Base-by-base conservation (phyloP, 2,329 filamentous ascomycete species). In the Simplicillium sp. region DNA sequence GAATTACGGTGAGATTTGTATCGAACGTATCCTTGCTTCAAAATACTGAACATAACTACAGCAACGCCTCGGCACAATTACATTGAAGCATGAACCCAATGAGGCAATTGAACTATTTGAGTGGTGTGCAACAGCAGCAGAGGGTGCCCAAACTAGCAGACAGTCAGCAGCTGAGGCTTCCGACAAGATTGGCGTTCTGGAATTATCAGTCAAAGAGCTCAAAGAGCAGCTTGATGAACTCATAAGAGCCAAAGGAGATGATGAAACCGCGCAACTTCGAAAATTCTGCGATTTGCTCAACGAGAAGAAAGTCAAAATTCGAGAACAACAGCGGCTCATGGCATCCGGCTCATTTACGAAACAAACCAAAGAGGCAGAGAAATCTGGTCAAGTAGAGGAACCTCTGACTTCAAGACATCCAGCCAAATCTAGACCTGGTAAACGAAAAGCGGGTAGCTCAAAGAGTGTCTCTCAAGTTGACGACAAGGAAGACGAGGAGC, bases 231-330 rank as follows among this genome's bases (percentile, higher is more conserved):
- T 88, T 1, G 72, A 82, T 4, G 80, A 85, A 50, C 70, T 89
- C 13, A 68, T 81, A 36, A 67, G 68, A 40, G 68, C 77, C 12
- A 88, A 88, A 55, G 68, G 75, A 36, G 73, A 76, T 14, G 73
- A 86, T 46, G 84, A 89, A 58, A 69, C 70, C 1, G 70, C 71
- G 14, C 62, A 89, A 42, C 60, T 89, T 2, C 73, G 75, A 45
- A 87, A 86, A 55, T 87, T 87, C 50, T 72, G 76, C 41, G 67
- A 75, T 41, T 65, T 90, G 2, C 64, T 89, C 2, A 89, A 89
- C 50, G 77, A 83, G 56, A 90, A 90, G 65, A 89, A 89, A 59
- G 66, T 81, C 39, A 88, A 85, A 60, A 88, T 89, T 38, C 66
- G 84, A 34, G 75, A 87, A 50, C 83, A 87, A 59, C 79, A 84